phyloP scores from a whole-genome alignment of 768 basidiomycete species.

The Glaciozyma martinii region DNA sequence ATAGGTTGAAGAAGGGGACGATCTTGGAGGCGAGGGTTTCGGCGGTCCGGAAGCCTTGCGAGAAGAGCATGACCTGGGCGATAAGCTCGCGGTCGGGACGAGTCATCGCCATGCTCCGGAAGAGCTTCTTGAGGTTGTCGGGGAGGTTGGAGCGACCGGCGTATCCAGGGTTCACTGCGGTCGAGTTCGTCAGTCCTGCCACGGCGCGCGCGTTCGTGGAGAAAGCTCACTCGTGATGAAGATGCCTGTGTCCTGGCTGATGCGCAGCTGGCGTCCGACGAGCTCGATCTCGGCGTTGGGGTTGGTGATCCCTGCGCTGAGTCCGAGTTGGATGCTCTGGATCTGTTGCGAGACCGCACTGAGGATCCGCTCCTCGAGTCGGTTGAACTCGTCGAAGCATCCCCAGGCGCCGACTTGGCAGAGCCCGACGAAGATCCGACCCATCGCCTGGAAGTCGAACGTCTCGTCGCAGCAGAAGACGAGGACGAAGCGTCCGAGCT shows the following conservation, averaged over 20 bases:
- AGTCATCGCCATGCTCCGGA: constrained; percentile 90
- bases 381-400: constrained; percentile 80
- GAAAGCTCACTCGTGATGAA: constrained; percentile 75
- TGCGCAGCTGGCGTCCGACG: constrained; percentile 83
- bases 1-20: constrained; percentile 98
- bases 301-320: constrained; percentile 64
- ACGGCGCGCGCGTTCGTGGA: neutral
- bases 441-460: constrained; percentile 99
- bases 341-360: constrained; percentile 98
- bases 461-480: constrained; percentile 99
- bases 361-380: constrained; percentile 92
- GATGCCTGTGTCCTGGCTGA: constrained; percentile 94
- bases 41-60: constrained; percentile 96
- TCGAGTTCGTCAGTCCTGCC: neutral
- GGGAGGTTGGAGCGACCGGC: constrained; percentile 75
- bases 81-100: constrained; percentile 96
- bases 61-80: constrained; percentile 98
- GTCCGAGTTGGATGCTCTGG: constrained; percentile 93
- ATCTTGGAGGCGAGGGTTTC: constrained; percentile 96
- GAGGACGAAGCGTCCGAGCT: constrained; percentile 94
- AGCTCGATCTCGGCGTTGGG: constrained; percentile 86
- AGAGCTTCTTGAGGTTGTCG: constrained; percentile 45
- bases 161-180: constrained; percentile 72
- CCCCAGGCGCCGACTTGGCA: constrained; percentile 99
- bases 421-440: constrained; percentile 94